Evolutionary conservation across 768 basidiomycete genomes (phyloP), one percentile per base, ranked within the genome.

Genomic region (Lactarius evosmus): DNA sequence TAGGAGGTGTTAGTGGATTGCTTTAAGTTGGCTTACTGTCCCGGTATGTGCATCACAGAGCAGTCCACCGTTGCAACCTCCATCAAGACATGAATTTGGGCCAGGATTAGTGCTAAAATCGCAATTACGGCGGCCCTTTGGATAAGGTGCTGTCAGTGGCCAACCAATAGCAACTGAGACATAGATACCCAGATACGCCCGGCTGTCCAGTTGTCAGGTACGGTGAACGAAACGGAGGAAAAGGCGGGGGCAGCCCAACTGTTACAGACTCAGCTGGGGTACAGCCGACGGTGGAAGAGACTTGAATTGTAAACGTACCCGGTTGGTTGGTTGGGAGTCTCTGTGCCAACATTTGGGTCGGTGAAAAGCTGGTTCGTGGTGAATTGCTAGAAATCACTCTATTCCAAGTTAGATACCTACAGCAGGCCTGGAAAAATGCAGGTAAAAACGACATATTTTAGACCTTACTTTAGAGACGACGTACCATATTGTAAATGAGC

Each of bases 401-500:
- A 1, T 16, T 40, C n/a, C 36, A 40, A 56, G 27, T 22, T 19
- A 54, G 19, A 32, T n/a, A 30, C 71, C 34, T 66, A 74, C 73
- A 58, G 73, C 74, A 51, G 74, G 74, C 72, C 74, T 74, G 58
- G 12, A 29, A 4, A 49, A 19, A 2, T 6, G n/a, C n/a, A n/a
- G 2, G 36, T 30, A 6, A 38, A 58, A 6, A 56, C 46, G 14
- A 55, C 29, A 7, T 1, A 25, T 22, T 6, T 53, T 27, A 22
- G n/a, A 2, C 41, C 46, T 55, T 61, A 25, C n/a, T 38, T 30
- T 36, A 56, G 19, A 49, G n/a, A n/a, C n/a, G 14, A 63, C 73
- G 27, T 59, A 77, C 78, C 78, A 79, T 55, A 78, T 74, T 7
- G 78, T 78, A 70, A 77, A 79, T 2, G 76, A 73, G 66, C 78